Conservation (phyloP, 768 basidiomycete species). For the Suillus fuscotomentosus region DNA sequence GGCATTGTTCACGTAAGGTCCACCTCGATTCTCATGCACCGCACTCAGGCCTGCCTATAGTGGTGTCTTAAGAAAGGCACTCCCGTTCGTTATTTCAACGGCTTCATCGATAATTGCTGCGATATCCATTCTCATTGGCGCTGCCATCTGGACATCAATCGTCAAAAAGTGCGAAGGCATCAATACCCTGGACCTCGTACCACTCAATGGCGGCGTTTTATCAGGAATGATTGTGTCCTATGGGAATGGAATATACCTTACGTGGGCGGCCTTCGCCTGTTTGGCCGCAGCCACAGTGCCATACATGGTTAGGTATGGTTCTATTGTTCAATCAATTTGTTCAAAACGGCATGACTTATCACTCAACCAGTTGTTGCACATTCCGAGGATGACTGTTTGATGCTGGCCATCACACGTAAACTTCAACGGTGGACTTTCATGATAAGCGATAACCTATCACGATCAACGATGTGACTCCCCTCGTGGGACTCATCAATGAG, state of each 20-base stretch:
- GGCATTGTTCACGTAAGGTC: conserved; percentile 63
- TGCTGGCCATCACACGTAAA: conserved; percentile 24
- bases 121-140: conserved; percentile 64
- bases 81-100: conserved; percentile 69
- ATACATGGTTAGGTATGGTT: conserved; percentile 71
- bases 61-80: conserved; percentile 61
- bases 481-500: not conserved
- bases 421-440: not conserved
- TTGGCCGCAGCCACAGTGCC: conserved; percentile 66
- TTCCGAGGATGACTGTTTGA: conserved; percentile 56
- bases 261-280: conserved; percentile 75
- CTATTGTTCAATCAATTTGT: not conserved
- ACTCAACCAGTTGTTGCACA: conserved; percentile 66
- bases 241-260: conserved; percentile 61
- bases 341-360: not conserved
- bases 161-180: conserved; percentile 61
- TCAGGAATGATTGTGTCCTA: conserved; percentile 64
- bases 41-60: conserved; percentile 35
- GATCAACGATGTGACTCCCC: conserved; percentile 2
- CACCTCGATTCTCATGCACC: conserved; percentile 3
- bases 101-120: conserved; percentile 59
- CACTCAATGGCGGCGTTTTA: conserved; percentile 27
- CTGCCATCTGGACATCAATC: conserved; percentile 76
- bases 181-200: conserved; percentile 48
- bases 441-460: not conserved